phyloP scores from a whole-genome alignment of 352 stramenopile genomes.

The Globisporangium nunn region DNA sequence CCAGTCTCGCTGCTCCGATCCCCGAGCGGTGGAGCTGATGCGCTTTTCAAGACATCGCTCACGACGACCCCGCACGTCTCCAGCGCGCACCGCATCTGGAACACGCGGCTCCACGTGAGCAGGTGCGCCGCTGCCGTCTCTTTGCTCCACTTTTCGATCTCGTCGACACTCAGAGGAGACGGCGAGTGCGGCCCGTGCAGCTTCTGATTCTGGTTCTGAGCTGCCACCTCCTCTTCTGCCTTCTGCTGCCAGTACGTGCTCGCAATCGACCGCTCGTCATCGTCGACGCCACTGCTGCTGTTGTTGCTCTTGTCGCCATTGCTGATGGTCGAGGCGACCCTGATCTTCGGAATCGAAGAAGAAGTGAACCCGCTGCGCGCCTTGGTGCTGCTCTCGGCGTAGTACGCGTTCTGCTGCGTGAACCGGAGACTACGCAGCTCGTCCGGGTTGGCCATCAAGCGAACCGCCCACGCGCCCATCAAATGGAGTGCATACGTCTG shows the following conservation, averaged over 20 bases:
- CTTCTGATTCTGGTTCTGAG: conserved; percentile 4
- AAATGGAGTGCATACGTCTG: conserved; percentile 49
- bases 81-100: conserved; percentile 26
- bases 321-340: not conserved
- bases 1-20: conserved; percentile 7
- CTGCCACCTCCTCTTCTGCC: conserved; percentile 6
- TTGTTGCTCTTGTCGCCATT: conserved; percentile 5
- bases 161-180: conserved; percentile 13
- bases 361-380: conserved; percentile 2
- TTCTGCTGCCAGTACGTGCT: conserved; percentile 41
- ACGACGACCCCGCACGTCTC: conserved; percentile 27
- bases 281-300: not conserved
- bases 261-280: conserved; percentile 22
- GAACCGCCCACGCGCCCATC: conserved; percentile 45
- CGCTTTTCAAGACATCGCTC: conserved; percentile 15
- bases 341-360: conserved; percentile 5
- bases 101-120: conserved; percentile 44
- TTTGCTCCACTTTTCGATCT: conserved; percentile 32
- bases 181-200: not conserved
- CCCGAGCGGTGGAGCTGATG: not conserved
- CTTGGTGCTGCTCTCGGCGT: conserved; percentile 37
- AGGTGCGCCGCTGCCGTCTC: conserved; percentile 19
- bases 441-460: conserved; percentile 34
- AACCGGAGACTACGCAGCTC: conserved; percentile 44
- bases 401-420: conserved; percentile 70